Evolutionary conservation across 352 stramenopile species (phyloP), one percentile per base, ranked within the genome.

Genomic region (Phytophthora niederhauseri): DNA sequence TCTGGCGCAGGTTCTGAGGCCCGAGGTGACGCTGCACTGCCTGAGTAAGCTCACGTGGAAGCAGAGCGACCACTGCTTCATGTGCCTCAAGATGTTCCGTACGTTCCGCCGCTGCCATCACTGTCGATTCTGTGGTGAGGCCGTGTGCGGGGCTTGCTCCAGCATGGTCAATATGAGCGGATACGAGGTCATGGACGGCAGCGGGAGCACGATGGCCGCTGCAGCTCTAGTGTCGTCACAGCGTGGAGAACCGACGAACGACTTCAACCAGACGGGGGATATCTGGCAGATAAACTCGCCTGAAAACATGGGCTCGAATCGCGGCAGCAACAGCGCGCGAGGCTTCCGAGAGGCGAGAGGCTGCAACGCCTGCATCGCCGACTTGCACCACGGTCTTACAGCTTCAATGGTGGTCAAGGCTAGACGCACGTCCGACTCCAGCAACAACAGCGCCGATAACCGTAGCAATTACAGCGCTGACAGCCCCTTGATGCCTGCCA

Each of bases 91-190:
- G 66, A 81, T 79, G 67, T 92, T 92, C 54, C 81, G 80, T 38
- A 83, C 84, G 11, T 92, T 94, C 67, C 82, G 84, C 0, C 78
- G 79, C 17, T 89, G 84, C 34, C 85, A 93, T 57, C 83, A 93
- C 71, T 93, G 85, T 62, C 85, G 85, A 0, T 83, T 93, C 56
- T 93, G 85, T 49, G 85, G 85, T 15, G 81, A 91, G 28, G 78
- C 84, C 15, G 82, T 93, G 45, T 93, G 85, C 55, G 77, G 77
- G 28, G 76, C 77, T 7, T 93, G 85, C 57, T 93, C 84, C 14
- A 83, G 68, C 48, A 84, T 86, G 64, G 70, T 89, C 46, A 80
- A 77, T 22, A 80, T 80, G 65, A 64, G 61, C 5, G 73, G 73
- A n/a, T 80, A 80, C 46, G 73, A 77, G 9, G 59, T 80, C 30